Base-by-base conservation (phyloP, 202 grass and related monocot species). In the Carex sylvatica region DNA sequence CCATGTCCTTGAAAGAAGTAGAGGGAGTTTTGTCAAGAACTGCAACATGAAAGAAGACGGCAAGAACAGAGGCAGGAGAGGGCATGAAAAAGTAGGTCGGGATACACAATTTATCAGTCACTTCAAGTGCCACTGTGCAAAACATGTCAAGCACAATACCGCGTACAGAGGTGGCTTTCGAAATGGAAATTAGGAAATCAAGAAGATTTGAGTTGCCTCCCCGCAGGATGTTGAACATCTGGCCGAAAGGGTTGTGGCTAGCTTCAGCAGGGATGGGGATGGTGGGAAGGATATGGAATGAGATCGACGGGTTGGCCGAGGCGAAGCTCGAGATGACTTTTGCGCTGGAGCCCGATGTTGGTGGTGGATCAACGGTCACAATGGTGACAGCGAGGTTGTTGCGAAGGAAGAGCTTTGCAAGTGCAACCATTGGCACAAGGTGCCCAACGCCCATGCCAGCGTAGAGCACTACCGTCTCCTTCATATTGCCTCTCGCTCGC, bases 111-210 rank as follows among this genome's bases (percentile, higher is more conserved):
- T 88, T 79, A 6, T 12, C 23, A 20, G 78, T 81, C 46, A 89
- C 74, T 33, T 92, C 93, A 35, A 90, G 76, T 14, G 82, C 86
- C 4, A 74, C 63, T 13, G 56, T 53, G 62, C 84, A 92, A 81
- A 92, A 95, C 72, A 88, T 87, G 78, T 95, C 90, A 60, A 95
- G 10, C 75, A 95, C 74, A 0, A 95, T 73, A 2, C 87, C 86
- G 66, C 74, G 79, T 24, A 90, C 0, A 19, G 15, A 42, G 60
- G 40, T 31, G 14, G 79, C 23, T 24, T 72, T 78, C 0, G 82
- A 53, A 85, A 85, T 33, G 26, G 83, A 74, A 52, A 66, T 1
- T 66, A 95, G 83, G 79, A 95, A 88, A 22, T 73, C 81, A 61
- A 52, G 82, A 54, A 95, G 66, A 33, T 71, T 71, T 33, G 87